A percentile compares a stretch with the other conserved stretches of the same genome.
Conservation (phyloP, 1,284 basidiomycete genomes). For the Ustilago sp. region DNA sequence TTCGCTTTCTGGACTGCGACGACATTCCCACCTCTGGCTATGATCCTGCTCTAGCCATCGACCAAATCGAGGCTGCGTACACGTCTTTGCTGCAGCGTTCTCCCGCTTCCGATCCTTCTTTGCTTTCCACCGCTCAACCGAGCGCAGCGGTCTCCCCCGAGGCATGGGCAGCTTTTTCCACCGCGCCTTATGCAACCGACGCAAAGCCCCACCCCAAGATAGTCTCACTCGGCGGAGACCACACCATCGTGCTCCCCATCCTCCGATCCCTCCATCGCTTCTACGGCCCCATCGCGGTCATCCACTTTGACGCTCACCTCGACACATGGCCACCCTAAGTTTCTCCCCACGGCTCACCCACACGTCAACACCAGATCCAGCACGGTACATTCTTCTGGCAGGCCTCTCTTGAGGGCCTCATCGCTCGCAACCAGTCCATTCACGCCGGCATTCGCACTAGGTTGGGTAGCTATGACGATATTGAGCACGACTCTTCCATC, state of each 20-base stretch:
- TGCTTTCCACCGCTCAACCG: not conserved
- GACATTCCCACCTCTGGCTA: slow-evolving; percentile 49
- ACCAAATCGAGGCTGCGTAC: slow-evolving; percentile 55
- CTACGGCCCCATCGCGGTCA: slow-evolving; percentile 70
- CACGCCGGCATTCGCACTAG: slow-evolving; percentile 78
- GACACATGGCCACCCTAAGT: slow-evolving; percentile 76
- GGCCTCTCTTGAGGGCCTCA: slow-evolving; percentile 70
- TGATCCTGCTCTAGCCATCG: slow-evolving; percentile 48
- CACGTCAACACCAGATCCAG: slow-evolving; percentile 58
- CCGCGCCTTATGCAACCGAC: slow-evolving; percentile 53
- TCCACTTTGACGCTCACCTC: slow-evolving; percentile 71
- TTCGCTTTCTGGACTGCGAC: slow-evolving; percentile 56
- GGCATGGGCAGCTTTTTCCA: slow-evolving; percentile 70
- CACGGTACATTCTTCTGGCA: slow-evolving; percentile 71
- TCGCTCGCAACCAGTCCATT: slow-evolving; percentile 76
- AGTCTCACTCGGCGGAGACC: slow-evolving; percentile 71
- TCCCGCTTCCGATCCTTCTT: slow-evolving; percentile 26
- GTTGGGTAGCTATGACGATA: slow-evolving; percentile 53
- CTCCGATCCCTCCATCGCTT: slow-evolving; percentile 70
- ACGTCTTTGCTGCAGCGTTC: slow-evolving; percentile 31
- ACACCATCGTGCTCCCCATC: slow-evolving; percentile 72
- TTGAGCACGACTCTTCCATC: slow-evolving; percentile 46
- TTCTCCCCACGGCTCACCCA: slow-evolving; percentile 37
- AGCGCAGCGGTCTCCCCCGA: slow-evolving; percentile 18
- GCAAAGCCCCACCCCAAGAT: slow-evolving; percentile 68